A percentile compares a stretch with the other conserved stretches of the same genome.
These are phyloP conservation scores for Backusella mclennaniae DNA, from an alignment of 192 early-diverging fungal species.

Conservation along the genomic window DNA sequence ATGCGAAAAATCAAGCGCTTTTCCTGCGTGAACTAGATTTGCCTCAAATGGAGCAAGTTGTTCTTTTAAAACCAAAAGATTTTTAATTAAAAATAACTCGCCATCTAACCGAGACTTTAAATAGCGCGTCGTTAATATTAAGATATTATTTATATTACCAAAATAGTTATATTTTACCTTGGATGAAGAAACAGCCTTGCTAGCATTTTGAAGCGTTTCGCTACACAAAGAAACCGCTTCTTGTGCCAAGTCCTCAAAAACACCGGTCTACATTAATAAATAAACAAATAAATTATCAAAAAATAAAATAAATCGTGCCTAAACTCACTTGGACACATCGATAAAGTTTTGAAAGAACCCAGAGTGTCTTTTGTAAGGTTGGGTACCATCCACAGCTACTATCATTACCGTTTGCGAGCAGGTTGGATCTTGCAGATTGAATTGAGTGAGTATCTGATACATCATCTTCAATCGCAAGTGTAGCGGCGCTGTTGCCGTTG, in stretches of 20 bases:
- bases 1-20: slow-evolving; percentile 64
- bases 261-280: slow-evolving; percentile 42
- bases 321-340: slow-evolving; percentile 63
- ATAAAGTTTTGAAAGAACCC: slow-evolving; percentile 80
- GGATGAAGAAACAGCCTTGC: slow-evolving; percentile 45
- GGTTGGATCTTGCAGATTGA: slow-evolving; percentile 6
- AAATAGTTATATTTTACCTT: slow-evolving; percentile 38
- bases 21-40: slow-evolving; percentile 70
- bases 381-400: slow-evolving; percentile 68
- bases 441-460: slow-evolving; percentile 21
- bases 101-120: slow-evolving; percentile 54
- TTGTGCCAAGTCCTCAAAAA: slow-evolving; percentile 88
- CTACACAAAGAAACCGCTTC: slow-evolving; percentile 77
- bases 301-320: background rate
- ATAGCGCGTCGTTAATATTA: background rate
- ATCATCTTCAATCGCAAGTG: slow-evolving; percentile 26
- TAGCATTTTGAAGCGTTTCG: slow-evolving; percentile 51
- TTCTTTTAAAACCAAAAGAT: slow-evolving; percentile 80
- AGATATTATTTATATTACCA: background rate
- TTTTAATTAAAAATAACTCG: slow-evolving; percentile 84
- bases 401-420: background rate
- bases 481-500: background rate
- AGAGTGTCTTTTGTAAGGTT: slow-evolving; percentile 77
- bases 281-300: slow-evolving; percentile 5
- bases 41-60: slow-evolving; percentile 77